phyloP scores from a whole-genome alignment of 345 rosid species.

The Citrus australasica region DNA sequence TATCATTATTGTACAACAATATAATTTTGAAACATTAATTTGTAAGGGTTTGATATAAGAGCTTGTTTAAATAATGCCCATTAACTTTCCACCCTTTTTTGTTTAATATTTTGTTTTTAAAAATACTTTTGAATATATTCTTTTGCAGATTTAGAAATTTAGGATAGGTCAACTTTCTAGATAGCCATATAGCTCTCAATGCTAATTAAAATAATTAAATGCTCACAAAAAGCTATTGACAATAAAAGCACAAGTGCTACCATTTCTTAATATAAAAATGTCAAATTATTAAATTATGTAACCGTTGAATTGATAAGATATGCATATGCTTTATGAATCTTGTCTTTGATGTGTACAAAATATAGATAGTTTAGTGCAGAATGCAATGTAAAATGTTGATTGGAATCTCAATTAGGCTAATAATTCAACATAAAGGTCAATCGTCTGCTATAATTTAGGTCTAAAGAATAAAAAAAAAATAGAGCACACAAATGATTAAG shows the following conservation, averaged over 20 bases:
- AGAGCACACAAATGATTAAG: background rate
- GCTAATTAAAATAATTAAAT: too few relatives aligned
- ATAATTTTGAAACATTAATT: too few relatives aligned
- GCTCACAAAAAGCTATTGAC: too few relatives aligned
- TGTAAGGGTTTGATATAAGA: background rate
- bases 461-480: background rate
- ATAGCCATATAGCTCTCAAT: too few relatives aligned
- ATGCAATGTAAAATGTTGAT: background rate
- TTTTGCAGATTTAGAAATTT: too few relatives aligned
- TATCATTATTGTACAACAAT: too few relatives aligned
- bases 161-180: background rate
- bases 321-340: background rate
- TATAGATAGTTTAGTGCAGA: background rate
- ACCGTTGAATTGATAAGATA: background rate
- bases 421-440: background rate
- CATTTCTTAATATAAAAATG: background rate
- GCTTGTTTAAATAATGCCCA: background rate
- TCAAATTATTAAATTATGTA: background rate
- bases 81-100: background rate
- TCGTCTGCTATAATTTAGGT: background rate
- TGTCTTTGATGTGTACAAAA: background rate
- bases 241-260: background rate
- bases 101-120: too few relatives aligned
- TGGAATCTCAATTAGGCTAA: background rate
- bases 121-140: background rate